Conservation (phyloP, 768 basidiomycete species). For the Leccinum rimulosum region DNA sequence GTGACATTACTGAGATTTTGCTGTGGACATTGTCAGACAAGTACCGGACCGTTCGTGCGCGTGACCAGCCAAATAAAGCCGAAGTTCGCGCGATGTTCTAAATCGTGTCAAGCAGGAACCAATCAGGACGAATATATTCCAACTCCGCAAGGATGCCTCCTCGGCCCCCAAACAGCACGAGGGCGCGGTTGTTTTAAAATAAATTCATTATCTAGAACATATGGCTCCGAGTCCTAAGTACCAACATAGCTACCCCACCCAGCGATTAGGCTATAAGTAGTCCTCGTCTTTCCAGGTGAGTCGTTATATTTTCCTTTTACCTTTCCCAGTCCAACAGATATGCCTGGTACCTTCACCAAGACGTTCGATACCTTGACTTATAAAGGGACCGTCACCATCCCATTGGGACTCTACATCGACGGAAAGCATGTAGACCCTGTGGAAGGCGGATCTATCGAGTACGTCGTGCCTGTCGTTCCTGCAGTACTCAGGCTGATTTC, state of each 20-base stretch:
- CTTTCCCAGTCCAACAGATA: slow-evolving; percentile 19
- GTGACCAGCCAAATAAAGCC: background rate
- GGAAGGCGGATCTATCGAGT: slow-evolving; percentile 60
- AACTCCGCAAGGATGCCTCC: background rate
- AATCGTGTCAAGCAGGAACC: background rate
- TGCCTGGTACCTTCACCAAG: slow-evolving; percentile 40
- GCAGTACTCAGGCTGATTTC: slow-evolving; percentile 1
- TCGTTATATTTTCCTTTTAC: background rate
- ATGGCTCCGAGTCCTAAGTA: background rate
- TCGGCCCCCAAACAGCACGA: background rate
- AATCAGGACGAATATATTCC: background rate
- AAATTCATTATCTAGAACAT: slow-evolving; percentile 1
- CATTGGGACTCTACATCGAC: slow-evolving; percentile 70
- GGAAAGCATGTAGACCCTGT: slow-evolving; percentile 49
- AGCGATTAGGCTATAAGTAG: slow-evolving; percentile 5
- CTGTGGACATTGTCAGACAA: background rate
- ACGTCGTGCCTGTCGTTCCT: slow-evolving; percentile 21
- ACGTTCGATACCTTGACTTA: slow-evolving; percentile 53
- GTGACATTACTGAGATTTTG: background rate
- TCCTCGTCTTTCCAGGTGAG: background rate
- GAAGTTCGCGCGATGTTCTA: background rate
- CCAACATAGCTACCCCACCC: background rate
- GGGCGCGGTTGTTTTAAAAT: background rate
- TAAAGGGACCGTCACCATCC: slow-evolving; percentile 55
- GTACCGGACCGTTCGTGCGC: background rate